A percentile compares a stretch with the other conserved stretches of the same genome.
Conservation (phyloP, 306 rosid species). For the Vachellia collinsii region DNA sequence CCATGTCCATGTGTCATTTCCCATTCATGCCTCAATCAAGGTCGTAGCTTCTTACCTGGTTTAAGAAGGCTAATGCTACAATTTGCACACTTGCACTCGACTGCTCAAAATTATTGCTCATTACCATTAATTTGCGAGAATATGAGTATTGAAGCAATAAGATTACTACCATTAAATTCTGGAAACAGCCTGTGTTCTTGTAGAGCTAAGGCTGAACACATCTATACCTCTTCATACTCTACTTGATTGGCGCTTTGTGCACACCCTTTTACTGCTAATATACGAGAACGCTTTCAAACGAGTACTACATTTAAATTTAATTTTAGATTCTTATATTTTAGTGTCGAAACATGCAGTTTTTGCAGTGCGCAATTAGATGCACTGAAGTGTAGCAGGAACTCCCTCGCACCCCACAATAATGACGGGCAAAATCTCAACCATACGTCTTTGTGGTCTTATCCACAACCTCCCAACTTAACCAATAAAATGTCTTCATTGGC, state of each 20-base stretch:
- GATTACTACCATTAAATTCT: too few species aligned
- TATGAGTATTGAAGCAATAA: too few species aligned
- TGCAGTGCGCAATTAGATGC: neutral
- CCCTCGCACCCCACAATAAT: neutral
- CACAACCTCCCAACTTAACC: neutral
- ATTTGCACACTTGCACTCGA: neutral
- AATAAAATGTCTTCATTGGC: too few species aligned
- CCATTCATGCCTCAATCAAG: neutral
- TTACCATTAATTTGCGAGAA: neutral
- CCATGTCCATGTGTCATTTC: neutral
- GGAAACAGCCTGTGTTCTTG: too few species aligned
- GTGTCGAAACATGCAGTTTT: neutral
- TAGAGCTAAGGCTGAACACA: too few species aligned
- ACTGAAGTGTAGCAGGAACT: neutral
- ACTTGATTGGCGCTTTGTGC: too few species aligned
- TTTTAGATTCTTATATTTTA: neutral
- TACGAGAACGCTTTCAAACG: too few species aligned
- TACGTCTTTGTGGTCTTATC: neutral
- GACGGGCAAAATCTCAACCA: neutral
- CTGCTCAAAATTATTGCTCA: neutral
- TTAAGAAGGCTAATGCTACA: neutral
- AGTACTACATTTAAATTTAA: too few species aligned
- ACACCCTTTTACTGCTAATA: too few species aligned
- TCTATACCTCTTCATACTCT: too few species aligned
- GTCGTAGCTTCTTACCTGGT: neutral